These are phyloP conservation scores for Thalassiosira livingstoniorum DNA, from an alignment of 352 stramenopile genomes.

Conservation along the genomic window DNA sequence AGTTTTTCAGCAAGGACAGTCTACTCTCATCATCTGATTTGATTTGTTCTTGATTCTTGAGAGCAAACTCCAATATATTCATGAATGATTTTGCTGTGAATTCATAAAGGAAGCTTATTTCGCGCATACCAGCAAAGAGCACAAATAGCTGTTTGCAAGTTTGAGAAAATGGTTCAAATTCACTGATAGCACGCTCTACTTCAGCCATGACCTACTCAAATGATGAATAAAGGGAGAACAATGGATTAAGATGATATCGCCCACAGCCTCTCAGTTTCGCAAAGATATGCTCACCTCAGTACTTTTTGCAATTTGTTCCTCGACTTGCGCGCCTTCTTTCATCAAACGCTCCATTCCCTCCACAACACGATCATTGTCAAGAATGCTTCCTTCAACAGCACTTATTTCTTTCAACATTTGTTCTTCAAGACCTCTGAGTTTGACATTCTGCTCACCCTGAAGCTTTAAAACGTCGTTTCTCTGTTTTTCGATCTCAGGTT, in stretches of 20 bases:
- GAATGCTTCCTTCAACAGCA: conserved; percentile 98
- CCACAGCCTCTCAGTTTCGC: no score
- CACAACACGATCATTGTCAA: conserved; percentile 99
- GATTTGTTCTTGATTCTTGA: conserved; percentile 70
- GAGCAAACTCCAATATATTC: conserved; percentile 92
- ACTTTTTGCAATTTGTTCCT: conserved; percentile 89
- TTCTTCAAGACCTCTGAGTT: conserved; percentile 97
- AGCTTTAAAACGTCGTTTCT: conserved; percentile 96
- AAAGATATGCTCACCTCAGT: no score
- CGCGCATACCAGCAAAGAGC: conserved; percentile 90
- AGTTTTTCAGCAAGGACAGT: conserved; percentile 68
- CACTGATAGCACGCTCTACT: conserved; percentile 91
- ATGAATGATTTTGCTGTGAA: conserved; percentile 98
- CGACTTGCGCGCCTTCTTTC: conserved; percentile 96
- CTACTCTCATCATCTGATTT: conserved; percentile 50
- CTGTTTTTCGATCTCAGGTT: conserved; percentile 97
- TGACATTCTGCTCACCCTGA: conserved; percentile 97
- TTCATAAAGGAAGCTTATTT: conserved; percentile 99
- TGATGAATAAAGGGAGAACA: no score
- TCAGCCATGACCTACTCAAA: conserved; percentile 90
- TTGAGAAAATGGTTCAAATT: conserved; percentile 94
- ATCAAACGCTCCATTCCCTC: conserved; percentile 99
- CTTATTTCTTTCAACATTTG: conserved; percentile 98
- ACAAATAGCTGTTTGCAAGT: conserved; percentile 84
- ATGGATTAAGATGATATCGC: no score